Base-by-base conservation (phyloP, 78 protist species). In the Salpingoeca rosetta region DNA sequence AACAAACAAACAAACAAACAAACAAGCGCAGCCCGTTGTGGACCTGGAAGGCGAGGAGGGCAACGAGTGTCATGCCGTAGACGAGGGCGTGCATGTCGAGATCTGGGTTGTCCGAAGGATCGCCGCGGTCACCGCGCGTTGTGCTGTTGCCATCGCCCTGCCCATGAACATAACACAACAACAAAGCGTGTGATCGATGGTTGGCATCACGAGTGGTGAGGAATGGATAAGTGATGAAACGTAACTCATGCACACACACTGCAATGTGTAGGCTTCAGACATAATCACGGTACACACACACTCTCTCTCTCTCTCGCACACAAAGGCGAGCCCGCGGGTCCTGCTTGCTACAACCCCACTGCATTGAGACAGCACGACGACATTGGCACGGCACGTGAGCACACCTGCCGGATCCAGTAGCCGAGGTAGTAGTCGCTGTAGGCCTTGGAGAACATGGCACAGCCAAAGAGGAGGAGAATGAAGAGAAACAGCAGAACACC, bases 401-500 rank as follows among this genome's bases (percentile, higher is more conserved):
- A n/a, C n/a, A 22, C 83, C n/a, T 51, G 76, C 0, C 76, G 73
- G 42, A 81, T 3, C 84, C 84, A 81, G 37, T 51, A 38, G 40
- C 39, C 3, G 37, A 81, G 76, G 42, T 57, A 81, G 76, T 38
- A 81, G 35, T 81, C 84, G 11, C 36, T 1, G 44, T 37, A 51
- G 12, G 44, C 25, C 43, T 26, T 2, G 0, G 44, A 25, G 28
- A 57, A 1, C 84, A 51, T 56, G 84, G 72, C 84, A 31, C 38
- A 17, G 2, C 28, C 81, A 40, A 84, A 91, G 72, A 82, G 44
- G 26, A 72, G 35, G 31, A 83, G 1, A 22, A 88, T 75, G 43
- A 43, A 38, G 31, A 28, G 0, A 31, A 80, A n/a, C 37, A 88
- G 39, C 37, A 41, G 38, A 17, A 86, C 36, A 45, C 86, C 80